A percentile compares a stretch with the other conserved stretches of the same genome.
These are phyloP conservation scores for Mallotus japonicus DNA, from an alignment of 441 rosid species.

Conservation along the genomic window DNA sequence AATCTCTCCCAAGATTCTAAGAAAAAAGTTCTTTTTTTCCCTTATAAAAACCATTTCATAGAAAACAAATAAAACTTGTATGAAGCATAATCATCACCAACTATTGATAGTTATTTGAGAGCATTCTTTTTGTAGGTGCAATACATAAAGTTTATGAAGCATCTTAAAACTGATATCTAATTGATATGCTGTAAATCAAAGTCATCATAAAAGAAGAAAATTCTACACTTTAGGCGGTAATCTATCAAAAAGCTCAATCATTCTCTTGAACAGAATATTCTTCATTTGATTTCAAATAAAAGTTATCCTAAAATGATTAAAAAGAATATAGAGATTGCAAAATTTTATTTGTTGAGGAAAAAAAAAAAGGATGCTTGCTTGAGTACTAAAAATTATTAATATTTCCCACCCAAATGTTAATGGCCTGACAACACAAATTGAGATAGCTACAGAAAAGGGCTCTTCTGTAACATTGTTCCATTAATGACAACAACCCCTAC, in stretches of 20 bases:
- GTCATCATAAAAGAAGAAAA: slow-evolving; percentile 1
- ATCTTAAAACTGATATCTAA: background rate
- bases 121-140: background rate
- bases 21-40: background rate
- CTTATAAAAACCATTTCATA: no score
- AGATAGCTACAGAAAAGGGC: background rate
- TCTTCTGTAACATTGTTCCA: background rate
- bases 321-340: background rate
- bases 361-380: background rate
- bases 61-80: background rate
- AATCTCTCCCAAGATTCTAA: background rate
- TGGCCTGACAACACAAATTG: background rate
- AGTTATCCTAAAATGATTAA: background rate
- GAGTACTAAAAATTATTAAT: background rate
- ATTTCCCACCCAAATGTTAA: background rate
- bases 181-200: background rate
- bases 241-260: background rate
- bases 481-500: background rate
- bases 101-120: background rate
- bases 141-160: background rate
- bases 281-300: background rate
- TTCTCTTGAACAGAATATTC: slow-evolving; percentile 1
- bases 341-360: no score
- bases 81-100: background rate
- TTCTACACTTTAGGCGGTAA: slow-evolving; percentile 3